Base-by-base conservation (phyloP, 768 basidiomycete species). In the Auriscalpium microsporum region DNA sequence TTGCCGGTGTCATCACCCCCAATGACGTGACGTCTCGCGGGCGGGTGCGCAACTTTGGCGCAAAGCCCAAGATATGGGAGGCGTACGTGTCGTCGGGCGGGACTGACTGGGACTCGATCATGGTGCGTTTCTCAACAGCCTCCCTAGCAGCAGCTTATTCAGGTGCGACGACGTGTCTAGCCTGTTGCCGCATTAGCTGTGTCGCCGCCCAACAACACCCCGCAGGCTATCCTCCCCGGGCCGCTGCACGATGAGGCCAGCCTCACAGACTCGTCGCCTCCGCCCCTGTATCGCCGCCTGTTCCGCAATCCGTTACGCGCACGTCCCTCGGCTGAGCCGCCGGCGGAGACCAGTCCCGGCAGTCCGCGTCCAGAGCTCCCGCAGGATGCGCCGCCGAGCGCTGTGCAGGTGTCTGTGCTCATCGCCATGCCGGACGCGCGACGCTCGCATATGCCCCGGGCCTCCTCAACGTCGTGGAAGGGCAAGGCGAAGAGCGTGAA, bases 361-460 rank as follows among this genome's bases (percentile, higher is more conserved):
- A n/a, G 11, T 35, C 34, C 17, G 9, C 38, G 19, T 28, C 48
- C 1, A 16, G n/a, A 44, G 36, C n/a, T 13, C 7, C 13, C 28
- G 38, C 17, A 42, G 19, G 40, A 42, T 21, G 42, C 52, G 21
- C 2, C 11, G n/a, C 45, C 50, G 5, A 45, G 53, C 13, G 58
- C 10, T 4, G 19, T 81, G 19, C 78, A 81, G 61, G 72, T 84
- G 10, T 75, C 80, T 16, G 78, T 83, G 3, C 69, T 84, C 56
- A 72, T 84, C 46, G 73, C 76, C 16, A 83, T 83, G 82, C 82
- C 83, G 2, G 68, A 73, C 16, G 70, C 68, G 16, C 66, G 61
- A 16, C 64, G 60, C 33, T 55, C 63, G 28, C 59, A 56, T 49
- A 23, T 38, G 23, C 42, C 17, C 34, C 10, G 16, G 40, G 13